Evolutionary conservation across 2,329 filamentous ascomycete genomes (phyloP).

Genomic region (Trichoderma atrobrunneum): DNA sequence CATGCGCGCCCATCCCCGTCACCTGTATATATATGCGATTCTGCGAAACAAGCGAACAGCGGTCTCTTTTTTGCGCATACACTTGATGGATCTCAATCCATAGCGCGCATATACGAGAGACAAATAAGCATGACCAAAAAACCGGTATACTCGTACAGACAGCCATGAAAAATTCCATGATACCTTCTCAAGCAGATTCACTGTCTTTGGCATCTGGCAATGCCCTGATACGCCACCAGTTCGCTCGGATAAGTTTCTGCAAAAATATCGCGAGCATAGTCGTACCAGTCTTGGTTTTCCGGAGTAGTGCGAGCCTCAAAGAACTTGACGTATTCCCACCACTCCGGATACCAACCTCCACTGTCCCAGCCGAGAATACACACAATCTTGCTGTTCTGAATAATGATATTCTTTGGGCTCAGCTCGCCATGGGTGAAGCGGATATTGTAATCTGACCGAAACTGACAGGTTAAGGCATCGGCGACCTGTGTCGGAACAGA

Average conservation of each 20-base stretch:
- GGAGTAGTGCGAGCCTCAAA: slow-evolving; percentile 31
- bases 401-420: slow-evolving; percentile 32
- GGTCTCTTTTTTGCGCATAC: neutral
- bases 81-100: neutral
- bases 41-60: neutral
- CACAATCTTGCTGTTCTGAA: slow-evolving; percentile 25
- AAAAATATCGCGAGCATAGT: slow-evolving; percentile 32
- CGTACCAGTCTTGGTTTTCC: slow-evolving; percentile 33
- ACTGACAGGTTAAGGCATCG: slow-evolving; percentile 24
- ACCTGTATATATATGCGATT: neutral
- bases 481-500: slow-evolving; percentile 27
- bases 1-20: neutral
- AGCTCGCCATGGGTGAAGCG: slow-evolving; percentile 29
- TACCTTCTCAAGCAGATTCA: neutral
- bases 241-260: slow-evolving; percentile 25
- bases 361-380: slow-evolving; percentile 33
- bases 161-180: neutral
- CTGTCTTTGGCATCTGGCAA: slow-evolving; percentile 30
- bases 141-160: neutral
- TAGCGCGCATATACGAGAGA: neutral
- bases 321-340: slow-evolving; percentile 38
- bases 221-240: slow-evolving; percentile 32
- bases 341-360: slow-evolving; percentile 33
- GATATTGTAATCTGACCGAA: slow-evolving; percentile 21
- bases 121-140: neutral